phyloP scores from a whole-genome alignment of 2,329 filamentous ascomycete species.

The Talaromyces marneffei region DNA sequence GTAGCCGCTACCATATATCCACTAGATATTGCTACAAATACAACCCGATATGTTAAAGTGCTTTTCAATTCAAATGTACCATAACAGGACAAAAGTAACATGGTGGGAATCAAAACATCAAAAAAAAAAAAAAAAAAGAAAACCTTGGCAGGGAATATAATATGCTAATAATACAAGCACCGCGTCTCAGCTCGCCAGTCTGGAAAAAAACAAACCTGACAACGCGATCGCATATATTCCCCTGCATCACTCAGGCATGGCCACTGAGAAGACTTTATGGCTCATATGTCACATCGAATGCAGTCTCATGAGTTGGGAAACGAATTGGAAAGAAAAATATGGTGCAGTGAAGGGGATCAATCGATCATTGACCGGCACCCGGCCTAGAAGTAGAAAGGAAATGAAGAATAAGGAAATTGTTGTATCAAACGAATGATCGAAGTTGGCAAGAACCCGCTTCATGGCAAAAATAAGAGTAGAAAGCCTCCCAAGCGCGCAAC shows the following conservation, averaged over 20 bases:
- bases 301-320: conserved; percentile 5
- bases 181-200: not conserved
- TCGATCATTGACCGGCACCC: conserved; percentile 4
- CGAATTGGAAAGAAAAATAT: not conserved
- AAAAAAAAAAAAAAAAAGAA: not conserved
- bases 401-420: not conserved
- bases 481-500: not conserved
- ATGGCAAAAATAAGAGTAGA: not conserved
- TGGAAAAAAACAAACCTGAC: not conserved
- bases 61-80: conserved; percentile 11
- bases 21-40: not conserved
- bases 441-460: conserved; percentile 1
- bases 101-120: conserved; percentile 13
- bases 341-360: not conserved
- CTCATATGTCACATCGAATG: conserved; percentile 8
- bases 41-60: not conserved
- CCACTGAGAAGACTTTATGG: conserved; percentile 3
- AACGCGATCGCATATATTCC: conserved; percentile 6
- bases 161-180: conserved; percentile 11
- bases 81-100: conserved; percentile 9
- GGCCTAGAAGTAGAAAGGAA: not conserved
- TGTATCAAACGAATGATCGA: not conserved
- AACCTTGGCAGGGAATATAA: not conserved
- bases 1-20: no score
- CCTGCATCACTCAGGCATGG: not conserved